phyloP scores from a whole-genome alignment of 1,284 basidiomycete species.

The Moesziomyces sp. region DNA sequence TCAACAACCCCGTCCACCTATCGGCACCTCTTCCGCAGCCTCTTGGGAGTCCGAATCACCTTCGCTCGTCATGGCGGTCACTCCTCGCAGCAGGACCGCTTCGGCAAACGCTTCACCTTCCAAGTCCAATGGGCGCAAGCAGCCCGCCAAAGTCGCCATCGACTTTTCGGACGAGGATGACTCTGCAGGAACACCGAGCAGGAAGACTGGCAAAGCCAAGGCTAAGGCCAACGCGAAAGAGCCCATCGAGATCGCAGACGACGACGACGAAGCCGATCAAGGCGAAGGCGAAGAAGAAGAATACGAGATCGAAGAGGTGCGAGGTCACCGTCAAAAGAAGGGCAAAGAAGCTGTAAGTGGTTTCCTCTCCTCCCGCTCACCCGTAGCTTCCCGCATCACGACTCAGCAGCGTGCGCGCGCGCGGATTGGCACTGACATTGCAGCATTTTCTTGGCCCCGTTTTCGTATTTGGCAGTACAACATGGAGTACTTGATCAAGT shows the following conservation, averaged over 20 bases:
- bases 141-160: conserved; percentile 6
- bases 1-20: background rate
- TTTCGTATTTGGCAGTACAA: conserved; percentile 13
- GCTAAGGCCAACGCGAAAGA: background rate
- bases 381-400: background rate
- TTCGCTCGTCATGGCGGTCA: conserved; percentile 12
- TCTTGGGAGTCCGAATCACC: background rate
- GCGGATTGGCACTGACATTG: too few relatives aligned
- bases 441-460: background rate
- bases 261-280: conserved; percentile 26
- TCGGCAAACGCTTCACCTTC: conserved; percentile 22
- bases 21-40: too few relatives aligned
- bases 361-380: background rate
- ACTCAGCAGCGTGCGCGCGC: background rate
- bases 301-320: conserved; percentile 45
- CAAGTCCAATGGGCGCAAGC: conserved; percentile 22
- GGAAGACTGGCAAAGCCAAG: conserved; percentile 6
- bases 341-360: conserved; percentile 20
- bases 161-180: conserved; percentile 29
- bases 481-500: conserved; percentile 48
- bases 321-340: conserved; percentile 22
- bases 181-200: background rate
- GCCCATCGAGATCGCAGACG: conserved; percentile 8
- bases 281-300: conserved; percentile 27
- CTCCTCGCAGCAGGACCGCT: conserved; percentile 21